Conservation (phyloP, 441 rosid species). For the Metrosideros polymorpha region DNA sequence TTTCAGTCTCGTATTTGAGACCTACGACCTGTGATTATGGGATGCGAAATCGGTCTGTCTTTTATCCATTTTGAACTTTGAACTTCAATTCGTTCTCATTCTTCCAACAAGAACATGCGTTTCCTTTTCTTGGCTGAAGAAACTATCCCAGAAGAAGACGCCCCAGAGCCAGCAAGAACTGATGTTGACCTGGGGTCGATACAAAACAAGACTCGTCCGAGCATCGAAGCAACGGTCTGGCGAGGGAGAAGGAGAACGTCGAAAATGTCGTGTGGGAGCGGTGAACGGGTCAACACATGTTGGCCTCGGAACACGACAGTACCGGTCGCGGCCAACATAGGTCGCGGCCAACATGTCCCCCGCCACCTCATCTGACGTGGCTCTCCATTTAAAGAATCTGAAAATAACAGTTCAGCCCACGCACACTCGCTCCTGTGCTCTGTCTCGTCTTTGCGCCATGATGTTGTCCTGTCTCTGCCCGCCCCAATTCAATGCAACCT, state of each 20-base stretch:
- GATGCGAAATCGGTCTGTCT: not conserved
- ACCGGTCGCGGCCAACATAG: not conserved
- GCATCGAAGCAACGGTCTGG: not conserved
- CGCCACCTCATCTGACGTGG: not conserved
- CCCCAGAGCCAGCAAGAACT: not conserved
- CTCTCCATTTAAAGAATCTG: not conserved
- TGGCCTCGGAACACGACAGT: not conserved
- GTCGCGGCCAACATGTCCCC: not conserved
- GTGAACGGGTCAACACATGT: not conserved
- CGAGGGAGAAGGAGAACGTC: not conserved
- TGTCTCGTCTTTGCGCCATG: not conserved
- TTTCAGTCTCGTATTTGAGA: no score
- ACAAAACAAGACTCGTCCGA: not conserved
- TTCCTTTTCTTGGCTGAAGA: not conserved
- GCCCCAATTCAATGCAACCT: not conserved
- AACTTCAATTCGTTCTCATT: not conserved
- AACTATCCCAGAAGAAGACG: not conserved
- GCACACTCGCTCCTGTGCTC: not conserved
- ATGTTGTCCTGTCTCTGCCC: not conserved
- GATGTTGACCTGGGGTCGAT: not conserved
- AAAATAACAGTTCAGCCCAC: not conserved
- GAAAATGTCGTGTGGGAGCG: not conserved
- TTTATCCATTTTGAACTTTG: not conserved
- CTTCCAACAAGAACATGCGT: not conserved
- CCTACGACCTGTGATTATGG: not conserved